Percentiles rank a stretch among this genome's conserved stretches.
phyloP scores from a whole-genome alignment of 176 grass and related monocot genomes.

The Bromus sterilis region DNA sequence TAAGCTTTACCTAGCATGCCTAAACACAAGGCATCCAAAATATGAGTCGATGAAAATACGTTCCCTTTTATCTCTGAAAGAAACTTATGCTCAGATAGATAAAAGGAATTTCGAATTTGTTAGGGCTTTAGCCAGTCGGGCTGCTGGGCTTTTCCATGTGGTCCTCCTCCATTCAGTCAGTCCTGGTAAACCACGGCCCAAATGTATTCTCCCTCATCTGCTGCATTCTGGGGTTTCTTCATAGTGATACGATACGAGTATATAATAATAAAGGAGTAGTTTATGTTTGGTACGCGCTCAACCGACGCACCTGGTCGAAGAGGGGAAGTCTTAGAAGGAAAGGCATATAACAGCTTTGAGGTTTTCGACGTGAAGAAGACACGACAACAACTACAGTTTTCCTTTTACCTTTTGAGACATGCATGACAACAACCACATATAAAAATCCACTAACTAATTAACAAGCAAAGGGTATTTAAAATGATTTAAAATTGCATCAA shows the following conservation, averaged over 20 bases:
- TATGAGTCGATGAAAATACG: no score
- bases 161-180: neutral
- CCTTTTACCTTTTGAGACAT: constrained; percentile 7
- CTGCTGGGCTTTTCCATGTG: neutral
- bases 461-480: neutral
- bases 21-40: neutral
- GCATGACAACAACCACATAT: neutral
- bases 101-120: neutral
- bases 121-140: neutral
- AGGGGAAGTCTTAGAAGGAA: constrained; percentile 19
- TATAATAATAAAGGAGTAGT: neutral
- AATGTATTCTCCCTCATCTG: neutral
- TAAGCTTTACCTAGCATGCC: neutral
- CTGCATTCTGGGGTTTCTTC: neutral
- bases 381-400: neutral
- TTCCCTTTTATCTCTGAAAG: neutral
- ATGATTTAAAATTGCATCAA: constrained; percentile 3
- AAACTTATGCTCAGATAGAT: neutral
- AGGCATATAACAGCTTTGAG: neutral
- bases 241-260: neutral
- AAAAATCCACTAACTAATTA: neutral
- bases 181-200: neutral
- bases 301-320: neutral
- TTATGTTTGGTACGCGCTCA: neutral
- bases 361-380: constrained; percentile 9